Base-by-base conservation (phyloP, 352 stramenopile genomes). In the Pythium biforme region DNA sequence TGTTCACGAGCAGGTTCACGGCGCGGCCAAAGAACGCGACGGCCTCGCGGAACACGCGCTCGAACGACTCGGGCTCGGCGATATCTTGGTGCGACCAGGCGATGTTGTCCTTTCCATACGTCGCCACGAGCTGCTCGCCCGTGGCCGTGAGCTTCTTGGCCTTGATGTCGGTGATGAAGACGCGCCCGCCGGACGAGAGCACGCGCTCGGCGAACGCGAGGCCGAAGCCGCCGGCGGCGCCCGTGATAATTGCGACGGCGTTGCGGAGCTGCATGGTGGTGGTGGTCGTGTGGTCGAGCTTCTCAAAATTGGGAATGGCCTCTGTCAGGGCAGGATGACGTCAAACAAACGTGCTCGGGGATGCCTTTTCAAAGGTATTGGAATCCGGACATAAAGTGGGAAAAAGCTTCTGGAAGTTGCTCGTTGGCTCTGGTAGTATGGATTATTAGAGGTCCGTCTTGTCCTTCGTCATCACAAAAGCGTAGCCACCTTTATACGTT, bases 1-100 rank as follows among this genome's bases (percentile, higher is more conserved):
- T 93, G 69, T 93, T 93, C 2, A 83, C 84, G 26, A 93, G 74
- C 41, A 91, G 43, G 62, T 93, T 93, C 4, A 90, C 70, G 0
- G 72, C 73, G 20, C 48, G 46, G n/a, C 74, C 70, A 51, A 93
- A 92, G 61, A 81, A 85, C 59, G 74, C 71, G 58, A 39, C 66
- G 54, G 80, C 83, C 46, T 77, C 76, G n/a, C 77, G 77, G 47
- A 90, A 93, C 12, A 67, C 75, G 5, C 66, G 73, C 31, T 75
- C 59, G 70, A 91, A 93, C 54, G 72, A 83, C 50, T 76, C 70
- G 29, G 74, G 62, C 49, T 91, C 82, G 34, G 73, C 76, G 50
- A 93, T 77, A 58, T 92, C 75, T 69, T 93, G 84, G 40, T 70
- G 68, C 43, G 73, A 69, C 77, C 76, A 92, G 45, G 62, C 75